Evolutionary conservation across 305 asterid species (phyloP).

Genomic region (Fraxinus albicans): DNA sequence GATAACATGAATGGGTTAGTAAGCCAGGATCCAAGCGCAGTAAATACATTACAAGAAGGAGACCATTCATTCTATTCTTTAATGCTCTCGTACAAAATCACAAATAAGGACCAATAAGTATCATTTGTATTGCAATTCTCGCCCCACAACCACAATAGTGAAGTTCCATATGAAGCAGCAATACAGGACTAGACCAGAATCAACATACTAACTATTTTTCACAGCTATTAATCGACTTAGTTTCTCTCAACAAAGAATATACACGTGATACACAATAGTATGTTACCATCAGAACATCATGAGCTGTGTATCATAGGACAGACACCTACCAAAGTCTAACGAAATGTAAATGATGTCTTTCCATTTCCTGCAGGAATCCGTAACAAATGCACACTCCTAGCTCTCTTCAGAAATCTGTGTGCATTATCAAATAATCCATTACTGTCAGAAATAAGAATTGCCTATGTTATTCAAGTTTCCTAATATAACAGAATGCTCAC

Average conservation of each 20-base stretch:
- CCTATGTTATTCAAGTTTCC: not conserved
- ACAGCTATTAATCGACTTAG: not conserved
- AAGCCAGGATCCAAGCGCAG: not conserved
- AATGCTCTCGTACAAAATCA: not conserved
- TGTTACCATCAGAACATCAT: conserved; percentile 17
- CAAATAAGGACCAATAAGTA: not conserved
- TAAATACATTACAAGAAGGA: not conserved
- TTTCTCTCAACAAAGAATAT: not conserved
- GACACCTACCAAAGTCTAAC: not conserved
- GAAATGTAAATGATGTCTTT: conserved; percentile 4
- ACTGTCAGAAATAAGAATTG: not conserved
- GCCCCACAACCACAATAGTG: not conserved
- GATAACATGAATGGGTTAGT: not conserved
- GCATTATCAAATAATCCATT: conserved; percentile 1
- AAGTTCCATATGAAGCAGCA: not conserved
- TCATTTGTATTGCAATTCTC: not conserved
- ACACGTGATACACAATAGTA: not conserved
- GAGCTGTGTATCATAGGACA: not conserved
- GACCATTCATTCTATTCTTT: not conserved
- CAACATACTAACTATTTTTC: not conserved
- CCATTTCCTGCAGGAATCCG: not conserved
- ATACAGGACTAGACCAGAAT: not conserved
- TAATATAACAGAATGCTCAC: not conserved
- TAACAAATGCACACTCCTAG: conserved; percentile 11
- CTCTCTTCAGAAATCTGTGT: conserved; percentile 37